Percentiles rank a stretch among this genome's conserved stretches.
Conservation (phyloP, 2,329 filamentous ascomycete genomes). For the Monosporascus sp. region DNA sequence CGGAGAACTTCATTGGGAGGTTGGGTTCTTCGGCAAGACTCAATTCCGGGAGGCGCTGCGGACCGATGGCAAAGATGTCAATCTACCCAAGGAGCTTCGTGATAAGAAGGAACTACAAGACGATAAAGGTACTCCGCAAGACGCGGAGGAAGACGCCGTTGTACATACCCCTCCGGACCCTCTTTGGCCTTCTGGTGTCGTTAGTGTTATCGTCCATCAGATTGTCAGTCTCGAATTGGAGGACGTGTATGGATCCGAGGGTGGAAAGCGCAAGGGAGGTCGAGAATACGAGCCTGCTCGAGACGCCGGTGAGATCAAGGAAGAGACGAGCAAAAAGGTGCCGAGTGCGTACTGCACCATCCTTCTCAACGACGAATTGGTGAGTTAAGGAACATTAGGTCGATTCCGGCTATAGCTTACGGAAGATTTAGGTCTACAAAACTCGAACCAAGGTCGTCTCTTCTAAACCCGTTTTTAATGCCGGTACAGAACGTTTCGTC, state of each 20-base stretch:
- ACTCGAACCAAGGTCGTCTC: conserved; percentile 93
- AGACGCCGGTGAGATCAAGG: conserved; percentile 75
- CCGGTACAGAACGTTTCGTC: conserved; percentile 87
- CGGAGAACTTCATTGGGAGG: conserved; percentile 90
- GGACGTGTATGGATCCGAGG: conserved; percentile 76
- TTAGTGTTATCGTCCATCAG: conserved; percentile 84
- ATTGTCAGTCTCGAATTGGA: conserved; percentile 93
- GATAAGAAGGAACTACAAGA: conserved; percentile 77
- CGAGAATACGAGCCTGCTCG: conserved; percentile 83
- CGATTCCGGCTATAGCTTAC: conserved; percentile 23
- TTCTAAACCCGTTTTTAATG: conserved; percentile 95
- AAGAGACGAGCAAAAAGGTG: conserved; percentile 73
- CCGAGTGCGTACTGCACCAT: conserved; percentile 95
- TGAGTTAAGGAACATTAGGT: conserved; percentile 27
- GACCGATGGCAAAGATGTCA: conserved; percentile 80
- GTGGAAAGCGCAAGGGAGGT: conserved; percentile 71
- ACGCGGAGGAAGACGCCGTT: conserved; percentile 73
- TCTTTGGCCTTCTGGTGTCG: conserved; percentile 89
- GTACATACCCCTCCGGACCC: conserved; percentile 89
- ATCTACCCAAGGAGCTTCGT: conserved; percentile 66
- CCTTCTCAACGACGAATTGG: conserved; percentile 77
- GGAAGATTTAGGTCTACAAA: conserved; percentile 59
- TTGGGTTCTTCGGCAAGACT: conserved; percentile 90
- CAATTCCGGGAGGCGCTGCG: conserved; percentile 78
- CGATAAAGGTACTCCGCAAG: conserved; percentile 75